These are phyloP conservation scores for Hypoxylon trugodes DNA, from an alignment of 495 filamentous ascomycete genomes.

Conservation along the genomic window DNA sequence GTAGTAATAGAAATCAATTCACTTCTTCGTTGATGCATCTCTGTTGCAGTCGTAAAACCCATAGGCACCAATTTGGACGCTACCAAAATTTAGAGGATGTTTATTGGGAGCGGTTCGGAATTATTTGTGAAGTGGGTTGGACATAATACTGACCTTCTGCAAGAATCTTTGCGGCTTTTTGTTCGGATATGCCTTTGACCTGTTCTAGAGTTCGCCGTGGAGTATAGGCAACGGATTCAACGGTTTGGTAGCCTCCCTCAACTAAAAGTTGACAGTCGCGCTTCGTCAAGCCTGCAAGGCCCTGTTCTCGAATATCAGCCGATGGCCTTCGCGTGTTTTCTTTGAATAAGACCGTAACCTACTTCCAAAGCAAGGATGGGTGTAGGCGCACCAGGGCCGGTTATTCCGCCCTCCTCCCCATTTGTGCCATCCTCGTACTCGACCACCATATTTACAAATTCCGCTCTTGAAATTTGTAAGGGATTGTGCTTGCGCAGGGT, in stretches of 20 bases:
- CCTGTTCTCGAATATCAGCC: conserved; percentile 56
- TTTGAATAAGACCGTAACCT: conserved; percentile 28
- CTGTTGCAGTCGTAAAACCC: conserved; percentile 99
- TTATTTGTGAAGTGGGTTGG: neutral
- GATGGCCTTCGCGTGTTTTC: neutral
- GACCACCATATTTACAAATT: conserved; percentile 40
- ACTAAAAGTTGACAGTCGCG: conserved; percentile 92
- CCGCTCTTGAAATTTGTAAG: too few species aligned
- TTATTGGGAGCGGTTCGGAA: neutral
- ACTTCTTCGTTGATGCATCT: conserved; percentile 96
- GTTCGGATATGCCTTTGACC: conserved; percentile 96
- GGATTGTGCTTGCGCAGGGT: neutral
- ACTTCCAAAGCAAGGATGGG: conserved; percentile 92
- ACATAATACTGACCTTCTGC: conserved; percentile 79
- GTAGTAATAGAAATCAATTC: conserved; percentile 98
- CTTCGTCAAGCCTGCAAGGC: conserved; percentile 84
- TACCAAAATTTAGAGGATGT: conserved; percentile 47
- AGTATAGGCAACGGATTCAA: conserved; percentile 95
- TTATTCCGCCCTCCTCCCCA: conserved; percentile 58
- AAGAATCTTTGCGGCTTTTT: conserved; percentile 93
- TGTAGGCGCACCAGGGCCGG: conserved; percentile 91
- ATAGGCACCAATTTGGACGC: conserved; percentile 96
- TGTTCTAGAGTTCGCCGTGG: conserved; percentile 86
- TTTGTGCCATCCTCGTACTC: conserved; percentile 53
- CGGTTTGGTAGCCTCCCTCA: conserved; percentile 92